Percentiles rank a stretch among this genome's conserved stretches.
Conservation (phyloP, 352 stramenopile species). For the Globisporangium echinulatum region DNA sequence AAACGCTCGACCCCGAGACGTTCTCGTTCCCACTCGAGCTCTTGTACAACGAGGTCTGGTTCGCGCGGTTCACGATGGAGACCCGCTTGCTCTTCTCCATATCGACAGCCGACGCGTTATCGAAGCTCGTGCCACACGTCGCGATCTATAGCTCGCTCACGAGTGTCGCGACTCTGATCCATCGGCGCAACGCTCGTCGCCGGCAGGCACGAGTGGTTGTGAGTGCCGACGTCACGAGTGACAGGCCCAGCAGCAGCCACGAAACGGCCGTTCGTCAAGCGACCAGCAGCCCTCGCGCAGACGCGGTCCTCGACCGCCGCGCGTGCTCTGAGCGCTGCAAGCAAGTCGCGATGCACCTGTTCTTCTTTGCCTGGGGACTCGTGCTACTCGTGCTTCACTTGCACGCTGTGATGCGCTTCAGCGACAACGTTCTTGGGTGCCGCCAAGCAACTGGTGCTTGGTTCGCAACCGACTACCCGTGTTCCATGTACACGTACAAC, state of each 20-base stretch:
- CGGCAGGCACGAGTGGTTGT: background rate
- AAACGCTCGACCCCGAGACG: conserved; percentile 8
- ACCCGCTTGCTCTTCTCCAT: conserved; percentile 18
- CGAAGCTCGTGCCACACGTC: conserved; percentile 19
- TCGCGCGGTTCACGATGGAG: conserved; percentile 19
- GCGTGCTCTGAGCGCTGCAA: too few species aligned
- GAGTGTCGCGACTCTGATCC: conserved; percentile 4
- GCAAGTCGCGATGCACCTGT: background rate
- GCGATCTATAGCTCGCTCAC: conserved; percentile 16
- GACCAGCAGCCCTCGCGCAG: background rate
- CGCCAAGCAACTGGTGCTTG: background rate
- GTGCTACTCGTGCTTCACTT: conserved; percentile 3
- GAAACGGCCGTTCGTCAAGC: background rate
- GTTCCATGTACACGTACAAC: conserved; percentile 10
- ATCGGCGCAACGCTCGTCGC: background rate
- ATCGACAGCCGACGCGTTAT: conserved; percentile 9
- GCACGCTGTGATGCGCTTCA: background rate
- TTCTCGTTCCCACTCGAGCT: conserved; percentile 12
- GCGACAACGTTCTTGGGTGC: background rate
- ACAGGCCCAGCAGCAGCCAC: background rate
- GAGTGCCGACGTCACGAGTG: background rate
- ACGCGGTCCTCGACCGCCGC: background rate
- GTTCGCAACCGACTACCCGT: conserved; percentile 7
- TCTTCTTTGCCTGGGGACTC: conserved; percentile 8
- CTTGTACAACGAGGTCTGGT: conserved; percentile 21